Evolutionary conservation across 2,329 filamentous ascomycete species (phyloP).

Genomic region (Graphium sp.): DNA sequence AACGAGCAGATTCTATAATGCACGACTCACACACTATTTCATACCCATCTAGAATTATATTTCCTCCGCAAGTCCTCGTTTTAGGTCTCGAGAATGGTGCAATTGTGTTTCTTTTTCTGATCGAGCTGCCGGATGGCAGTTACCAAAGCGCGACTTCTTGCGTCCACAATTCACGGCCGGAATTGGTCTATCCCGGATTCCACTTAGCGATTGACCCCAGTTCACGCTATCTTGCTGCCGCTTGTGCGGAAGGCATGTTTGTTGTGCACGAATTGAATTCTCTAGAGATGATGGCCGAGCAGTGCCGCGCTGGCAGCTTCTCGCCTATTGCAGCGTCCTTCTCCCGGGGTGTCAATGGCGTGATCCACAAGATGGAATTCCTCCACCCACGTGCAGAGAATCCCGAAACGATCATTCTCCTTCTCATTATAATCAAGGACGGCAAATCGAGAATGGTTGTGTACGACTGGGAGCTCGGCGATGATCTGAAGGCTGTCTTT

Average conservation of each 20-base stretch:
- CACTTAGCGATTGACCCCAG: slow-evolving; percentile 64
- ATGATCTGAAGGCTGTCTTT: slow-evolving; percentile 27
- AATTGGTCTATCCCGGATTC: slow-evolving; percentile 36
- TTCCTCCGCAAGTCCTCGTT: slow-evolving; percentile 69
- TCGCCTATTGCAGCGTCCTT: slow-evolving; percentile 36
- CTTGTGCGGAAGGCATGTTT: slow-evolving; percentile 53
- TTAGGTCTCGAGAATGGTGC: slow-evolving; percentile 59
- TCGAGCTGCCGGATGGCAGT: slow-evolving; percentile 20
- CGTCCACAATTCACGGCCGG: slow-evolving; percentile 38
- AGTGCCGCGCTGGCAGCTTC: slow-evolving; percentile 28
- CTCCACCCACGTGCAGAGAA: slow-evolving; percentile 54
- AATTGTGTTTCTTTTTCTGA: slow-evolving; percentile 61
- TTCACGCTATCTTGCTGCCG: slow-evolving; percentile 51
- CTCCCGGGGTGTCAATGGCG: slow-evolving; percentile 39
- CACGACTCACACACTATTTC: neutral
- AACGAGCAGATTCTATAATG: neutral
- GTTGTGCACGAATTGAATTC: slow-evolving; percentile 54
- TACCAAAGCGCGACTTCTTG: slow-evolving; percentile 44
- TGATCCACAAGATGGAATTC: slow-evolving; percentile 80
- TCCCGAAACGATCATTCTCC: slow-evolving; percentile 55
- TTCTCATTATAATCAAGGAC: slow-evolving; percentile 40
- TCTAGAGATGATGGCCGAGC: slow-evolving; percentile 29
- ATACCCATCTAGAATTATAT: too few species aligned
- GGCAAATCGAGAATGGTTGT: slow-evolving; percentile 33
- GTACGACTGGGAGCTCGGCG: slow-evolving; percentile 43